Base-by-base conservation (phyloP, 108 stramenopile genomes). In the Bacterosira constricta region DNA sequence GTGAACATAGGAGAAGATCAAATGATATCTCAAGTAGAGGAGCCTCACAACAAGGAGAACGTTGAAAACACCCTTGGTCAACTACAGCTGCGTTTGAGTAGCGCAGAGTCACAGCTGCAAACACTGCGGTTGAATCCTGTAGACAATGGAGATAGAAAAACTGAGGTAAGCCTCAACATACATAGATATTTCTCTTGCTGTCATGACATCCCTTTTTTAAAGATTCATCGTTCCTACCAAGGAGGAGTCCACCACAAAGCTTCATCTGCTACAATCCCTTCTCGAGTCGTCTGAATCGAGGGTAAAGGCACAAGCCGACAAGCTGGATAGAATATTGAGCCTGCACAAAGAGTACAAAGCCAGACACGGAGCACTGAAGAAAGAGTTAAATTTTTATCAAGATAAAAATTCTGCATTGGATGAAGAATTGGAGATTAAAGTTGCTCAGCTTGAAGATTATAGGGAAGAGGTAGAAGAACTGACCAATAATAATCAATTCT, bases 261-360 rank as follows among this genome's bases (percentile, higher is more conserved):
- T 74, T 23, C 47, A 44, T 41, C 1, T 73, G 27, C 32, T 79
- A n/a, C 38, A 69, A 15, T 63, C 73, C 26, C 73, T 68, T 37
- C 66, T 36, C 52, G 57, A 79, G 11, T 52, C 38, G 34, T 66
- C 42, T 7, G 41, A 74, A 60, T 11, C 26, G 5, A 68, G 66
- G 29, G 35, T 75, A 7, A 58, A 31, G 29, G 45, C 60, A 7
- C 79, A 80, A 27, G 35, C 47, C 2, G 73, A 76, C 0, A 69
- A 75, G 27, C 54, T 75, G 10, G 45, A 57, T 30, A 70, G 69
- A 35, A 62, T 76, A 26, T 11, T 75, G 11, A n/a, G 6, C 10
- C 30, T 80, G 0, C 73, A 75, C 18, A 52, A 69, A 31, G 69
- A 80, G 30, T 76, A 76, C 61, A 75, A 69, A 32, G 13, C 51